Percentiles rank a stretch among this genome's conserved stretches.
Conservation (phyloP, 1,139 yeast genomes). For the Debaryomyces psychrophilus region DNA sequence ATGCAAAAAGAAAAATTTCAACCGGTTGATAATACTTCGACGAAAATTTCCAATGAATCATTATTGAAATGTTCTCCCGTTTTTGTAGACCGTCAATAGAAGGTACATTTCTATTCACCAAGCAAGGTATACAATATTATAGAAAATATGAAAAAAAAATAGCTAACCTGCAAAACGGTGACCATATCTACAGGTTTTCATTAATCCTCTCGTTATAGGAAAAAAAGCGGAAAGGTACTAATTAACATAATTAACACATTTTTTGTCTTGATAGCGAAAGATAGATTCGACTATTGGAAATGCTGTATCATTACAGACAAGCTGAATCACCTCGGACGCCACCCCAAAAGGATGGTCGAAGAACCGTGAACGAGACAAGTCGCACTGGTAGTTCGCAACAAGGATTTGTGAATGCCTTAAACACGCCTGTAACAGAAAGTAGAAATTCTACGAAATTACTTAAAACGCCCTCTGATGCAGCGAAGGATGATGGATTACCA, state of each 20-base stretch:
- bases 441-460: neutral
- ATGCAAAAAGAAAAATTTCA: too few relatives aligned
- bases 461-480: neutral
- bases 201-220: conserved; percentile 10
- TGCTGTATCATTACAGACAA: neutral
- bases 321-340: conserved; percentile 1
- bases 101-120: neutral
- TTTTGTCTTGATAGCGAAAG: neutral
- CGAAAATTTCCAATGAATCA: too few relatives aligned
- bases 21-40: too few relatives aligned
- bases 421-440: conserved; percentile 5
- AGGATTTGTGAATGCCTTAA: neutral
- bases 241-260: neutral
- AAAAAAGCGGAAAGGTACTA: neutral
- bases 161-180: conserved; percentile 6
- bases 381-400: neutral
- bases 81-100: neutral
- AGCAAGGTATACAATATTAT: neutral
- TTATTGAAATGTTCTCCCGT: neutral
- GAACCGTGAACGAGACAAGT: neutral
- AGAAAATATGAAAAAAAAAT: too few relatives aligned
- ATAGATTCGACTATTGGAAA: neutral
- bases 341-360: neutral
- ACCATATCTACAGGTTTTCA: conserved; percentile 8
- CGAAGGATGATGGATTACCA: neutral